phyloP scores from a whole-genome alignment of 768 basidiomycete species.

The Harrya chromipes region DNA sequence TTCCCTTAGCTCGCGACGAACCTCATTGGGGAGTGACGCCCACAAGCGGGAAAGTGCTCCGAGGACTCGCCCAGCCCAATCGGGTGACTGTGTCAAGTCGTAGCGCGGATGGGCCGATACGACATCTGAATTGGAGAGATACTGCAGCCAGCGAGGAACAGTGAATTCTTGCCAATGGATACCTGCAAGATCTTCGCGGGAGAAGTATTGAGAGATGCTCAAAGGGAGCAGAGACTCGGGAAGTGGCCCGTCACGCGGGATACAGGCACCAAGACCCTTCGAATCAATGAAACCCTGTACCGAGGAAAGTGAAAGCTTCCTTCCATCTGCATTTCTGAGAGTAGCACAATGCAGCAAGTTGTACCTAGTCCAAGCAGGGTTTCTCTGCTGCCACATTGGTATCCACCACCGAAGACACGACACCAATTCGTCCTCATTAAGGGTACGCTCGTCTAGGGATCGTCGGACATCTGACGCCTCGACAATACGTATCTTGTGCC shows the following conservation, averaged over 20 bases:
- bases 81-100: constrained; percentile 59
- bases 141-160: constrained; percentile 67
- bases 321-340: constrained; percentile 39
- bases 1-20: constrained; percentile 37
- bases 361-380: too few relatives aligned
- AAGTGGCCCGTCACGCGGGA: constrained; percentile 74
- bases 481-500: constrained; percentile 46
- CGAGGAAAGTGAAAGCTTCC: constrained; percentile 58
- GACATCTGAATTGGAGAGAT: constrained; percentile 50
- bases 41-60: constrained; percentile 61
- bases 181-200: constrained; percentile 44
- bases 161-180: constrained; percentile 79
- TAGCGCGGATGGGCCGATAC: constrained; percentile 40
- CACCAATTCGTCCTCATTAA: neutral
- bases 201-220: constrained; percentile 39
- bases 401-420: neutral
- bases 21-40: constrained; percentile 49
- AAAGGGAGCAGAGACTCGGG: constrained; percentile 37
- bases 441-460: too few relatives aligned
- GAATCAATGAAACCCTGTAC: constrained; percentile 69
- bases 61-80: constrained; percentile 79
- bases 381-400: too few relatives aligned
- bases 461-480: too few relatives aligned
- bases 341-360: too few relatives aligned
- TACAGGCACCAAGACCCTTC: constrained; percentile 45